A percentile compares a stretch with the other conserved stretches of the same genome.
Conservation (phyloP, 352 stramenopile genomes). For the Pythium dissimile region DNA sequence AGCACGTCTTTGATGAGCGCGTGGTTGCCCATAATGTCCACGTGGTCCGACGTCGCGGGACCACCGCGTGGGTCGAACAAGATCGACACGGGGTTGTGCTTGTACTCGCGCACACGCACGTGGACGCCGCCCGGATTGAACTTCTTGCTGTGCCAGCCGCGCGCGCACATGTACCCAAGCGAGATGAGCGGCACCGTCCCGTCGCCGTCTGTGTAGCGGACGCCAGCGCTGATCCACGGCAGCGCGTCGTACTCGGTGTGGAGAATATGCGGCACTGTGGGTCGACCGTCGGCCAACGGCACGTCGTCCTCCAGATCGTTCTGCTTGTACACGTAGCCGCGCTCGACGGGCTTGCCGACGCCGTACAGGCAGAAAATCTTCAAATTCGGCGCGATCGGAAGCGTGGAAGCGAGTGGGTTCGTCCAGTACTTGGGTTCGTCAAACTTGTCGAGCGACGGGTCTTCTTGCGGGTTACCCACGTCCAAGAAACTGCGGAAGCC, state of each 20-base stretch:
- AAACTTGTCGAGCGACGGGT: constrained; percentile 47
- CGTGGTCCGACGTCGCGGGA: constrained; percentile 87
- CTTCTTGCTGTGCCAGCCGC: constrained; percentile 71
- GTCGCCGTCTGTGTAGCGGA: constrained; percentile 90
- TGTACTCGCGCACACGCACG: constrained; percentile 80
- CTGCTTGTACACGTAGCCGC: constrained; percentile 69
- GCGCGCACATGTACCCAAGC: constrained; percentile 93
- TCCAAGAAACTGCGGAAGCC: constrained; percentile 41
- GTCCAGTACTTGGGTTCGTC: constrained; percentile 75
- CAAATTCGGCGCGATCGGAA: constrained; percentile 90
- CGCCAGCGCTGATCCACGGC: constrained; percentile 74
- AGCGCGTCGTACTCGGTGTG: constrained; percentile 56
- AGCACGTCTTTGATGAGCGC: constrained; percentile 82
- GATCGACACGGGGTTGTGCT: constrained; percentile 73
- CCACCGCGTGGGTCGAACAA: constrained; percentile 68
- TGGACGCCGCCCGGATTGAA: constrained; percentile 89
- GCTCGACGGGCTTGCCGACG: constrained; percentile 86
- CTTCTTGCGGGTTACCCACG: constrained; percentile 34
- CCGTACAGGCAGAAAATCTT: constrained; percentile 96
- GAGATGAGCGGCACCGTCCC: constrained; percentile 91
- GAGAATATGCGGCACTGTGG: constrained; percentile 61
- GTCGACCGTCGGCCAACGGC: constrained; percentile 29
- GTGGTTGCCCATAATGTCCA: constrained; percentile 95
- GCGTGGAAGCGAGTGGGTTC: constrained; percentile 80
- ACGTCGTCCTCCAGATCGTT: constrained; percentile 41